phyloP scores from a whole-genome alignment of 257 asterid species.

The Nicotiana undulata region DNA sequence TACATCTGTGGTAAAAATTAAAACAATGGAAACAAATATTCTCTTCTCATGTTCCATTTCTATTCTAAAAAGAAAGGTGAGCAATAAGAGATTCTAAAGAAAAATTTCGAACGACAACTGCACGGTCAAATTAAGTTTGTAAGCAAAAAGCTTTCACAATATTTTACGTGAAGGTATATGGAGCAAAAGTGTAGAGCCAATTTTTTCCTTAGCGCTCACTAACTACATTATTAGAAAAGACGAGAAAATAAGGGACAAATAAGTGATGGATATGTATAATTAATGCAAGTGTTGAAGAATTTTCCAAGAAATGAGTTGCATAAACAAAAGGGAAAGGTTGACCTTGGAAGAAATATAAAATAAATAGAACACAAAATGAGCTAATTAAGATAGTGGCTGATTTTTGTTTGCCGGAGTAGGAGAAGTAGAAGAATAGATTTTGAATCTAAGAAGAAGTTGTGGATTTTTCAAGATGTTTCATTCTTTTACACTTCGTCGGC shows the following conservation, averaged over 20 bases:
- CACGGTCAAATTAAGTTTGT: background rate
- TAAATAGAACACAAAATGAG: background rate
- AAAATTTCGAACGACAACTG: background rate
- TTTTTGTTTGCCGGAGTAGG: background rate
- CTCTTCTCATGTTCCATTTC: no score
- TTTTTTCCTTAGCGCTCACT: background rate
- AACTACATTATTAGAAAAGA: background rate
- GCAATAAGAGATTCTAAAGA: background rate
- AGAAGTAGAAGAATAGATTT: conserved; percentile 4
- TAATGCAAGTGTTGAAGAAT: no score
- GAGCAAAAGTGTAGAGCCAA: background rate
- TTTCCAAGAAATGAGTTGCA: background rate
- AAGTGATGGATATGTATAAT: no score
- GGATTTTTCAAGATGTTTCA: no score
- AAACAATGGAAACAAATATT: no score
- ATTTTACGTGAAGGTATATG: background rate
- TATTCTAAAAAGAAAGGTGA: background rate
- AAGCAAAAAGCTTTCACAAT: background rate
- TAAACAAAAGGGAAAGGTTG: background rate
- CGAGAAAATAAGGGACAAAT: background rate
- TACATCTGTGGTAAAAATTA: no score
- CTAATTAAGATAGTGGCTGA: background rate
- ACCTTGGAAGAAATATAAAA: background rate
- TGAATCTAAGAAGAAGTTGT: conserved; percentile 16
- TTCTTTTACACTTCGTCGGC: no score